Conservation (phyloP, 1,284 basidiomycete genomes). For the Xanthoconium separans region DNA sequence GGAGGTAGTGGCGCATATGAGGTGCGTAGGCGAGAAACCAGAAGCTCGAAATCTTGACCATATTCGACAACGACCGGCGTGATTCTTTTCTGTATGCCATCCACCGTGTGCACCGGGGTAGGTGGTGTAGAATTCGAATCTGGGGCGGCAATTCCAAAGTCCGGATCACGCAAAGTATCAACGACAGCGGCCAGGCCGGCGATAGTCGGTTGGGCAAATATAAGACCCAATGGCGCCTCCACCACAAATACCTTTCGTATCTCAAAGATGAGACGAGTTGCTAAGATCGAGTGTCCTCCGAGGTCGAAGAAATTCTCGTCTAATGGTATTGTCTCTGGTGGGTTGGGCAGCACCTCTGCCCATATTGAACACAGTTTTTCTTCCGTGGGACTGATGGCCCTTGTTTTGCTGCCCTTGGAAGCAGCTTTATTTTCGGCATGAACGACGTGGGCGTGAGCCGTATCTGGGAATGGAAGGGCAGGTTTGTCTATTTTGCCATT, state of each 20-base stretch:
- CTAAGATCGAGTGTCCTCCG: conserved; percentile 97
- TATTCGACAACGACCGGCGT: conserved; percentile 55
- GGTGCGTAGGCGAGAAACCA: conserved; percentile 59
- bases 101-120: conserved; percentile 13
- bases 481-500: conserved; percentile 99
- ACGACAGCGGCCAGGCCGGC: conserved; percentile 78
- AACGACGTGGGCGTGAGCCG: conserved; percentile 65
- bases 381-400: conserved; percentile 69
- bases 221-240: conserved; percentile 88
- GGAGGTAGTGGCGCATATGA: conserved; percentile 58
- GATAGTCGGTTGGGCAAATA: conserved; percentile 93
- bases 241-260: conserved; percentile 92
- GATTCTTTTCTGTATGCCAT: conserved; percentile 20
- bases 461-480: conserved; percentile 98
- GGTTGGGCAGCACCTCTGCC: conserved; percentile 79
- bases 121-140: conserved; percentile 29
- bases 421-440: conserved; percentile 35
- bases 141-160: conserved; percentile 70
- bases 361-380: conserved; percentile 82
- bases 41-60: conserved; percentile 72
- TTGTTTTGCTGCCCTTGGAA: conserved; percentile 29
- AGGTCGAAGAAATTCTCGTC: conserved; percentile 99
- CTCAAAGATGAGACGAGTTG: conserved; percentile 96
- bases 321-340: conserved; percentile 76
- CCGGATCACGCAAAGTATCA: conserved; percentile 75